Evolutionary conservation across 2,329 filamentous ascomycete genomes (phyloP).

Genomic region (Teratosphaeria nubilosa): DNA sequence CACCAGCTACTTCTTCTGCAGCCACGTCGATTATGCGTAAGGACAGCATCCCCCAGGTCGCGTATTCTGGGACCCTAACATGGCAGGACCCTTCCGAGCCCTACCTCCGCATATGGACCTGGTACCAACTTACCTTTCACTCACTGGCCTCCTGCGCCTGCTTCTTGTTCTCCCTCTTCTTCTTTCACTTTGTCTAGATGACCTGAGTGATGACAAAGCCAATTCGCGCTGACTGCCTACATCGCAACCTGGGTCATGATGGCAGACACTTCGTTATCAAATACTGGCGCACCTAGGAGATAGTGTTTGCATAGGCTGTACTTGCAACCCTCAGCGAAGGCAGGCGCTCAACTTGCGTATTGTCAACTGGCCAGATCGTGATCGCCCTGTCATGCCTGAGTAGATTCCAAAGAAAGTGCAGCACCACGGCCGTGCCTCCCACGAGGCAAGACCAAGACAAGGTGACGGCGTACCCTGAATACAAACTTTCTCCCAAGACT

Average conservation of each 20-base stretch:
- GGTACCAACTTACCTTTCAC: too few species aligned
- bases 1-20: neutral
- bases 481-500: neutral
- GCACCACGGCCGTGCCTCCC: neutral
- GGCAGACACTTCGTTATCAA: neutral
- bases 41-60: neutral
- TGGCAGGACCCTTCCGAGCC: too few species aligned
- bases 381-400: neutral
- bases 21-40: neutral
- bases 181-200: too few species aligned
- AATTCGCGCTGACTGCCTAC: neutral
- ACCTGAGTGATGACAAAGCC: neutral
- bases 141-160: too few species aligned
- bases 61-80: too few species aligned
- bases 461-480: neutral
- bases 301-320: neutral
- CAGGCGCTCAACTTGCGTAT: neutral
- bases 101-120: too few species aligned
- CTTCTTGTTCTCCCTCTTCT: too few species aligned
- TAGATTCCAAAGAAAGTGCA: neutral
- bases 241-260: neutral
- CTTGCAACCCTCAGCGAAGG: neutral
- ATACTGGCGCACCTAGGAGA: too few species aligned
- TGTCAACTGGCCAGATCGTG: neutral
- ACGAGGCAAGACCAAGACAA: neutral